Conservation (phyloP, 2,329 filamentous ascomycete genomes). For the Phialemoniopsis sp. region DNA sequence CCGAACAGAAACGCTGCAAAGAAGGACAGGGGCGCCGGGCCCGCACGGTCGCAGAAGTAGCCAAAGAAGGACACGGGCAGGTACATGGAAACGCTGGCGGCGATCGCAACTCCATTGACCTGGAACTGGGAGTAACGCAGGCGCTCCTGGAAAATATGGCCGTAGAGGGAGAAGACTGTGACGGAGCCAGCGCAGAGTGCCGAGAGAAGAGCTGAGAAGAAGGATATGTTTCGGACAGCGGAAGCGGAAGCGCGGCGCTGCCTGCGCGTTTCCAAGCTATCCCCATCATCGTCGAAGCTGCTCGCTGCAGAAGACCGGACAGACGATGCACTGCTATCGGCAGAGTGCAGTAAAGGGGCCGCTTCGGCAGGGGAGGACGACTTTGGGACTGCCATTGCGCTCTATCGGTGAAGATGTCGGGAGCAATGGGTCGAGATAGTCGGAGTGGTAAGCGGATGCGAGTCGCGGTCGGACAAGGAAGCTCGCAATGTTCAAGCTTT, state of each 20-base stretch:
- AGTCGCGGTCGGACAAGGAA: too few relatives aligned
- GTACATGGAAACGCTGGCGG: slow-evolving; percentile 84
- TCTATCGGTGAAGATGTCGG: too few relatives aligned
- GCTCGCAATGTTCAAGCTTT: too few relatives aligned
- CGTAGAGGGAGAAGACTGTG: slow-evolving; percentile 91
- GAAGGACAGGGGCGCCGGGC: slow-evolving; percentile 72
- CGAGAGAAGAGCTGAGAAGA: slow-evolving; percentile 49
- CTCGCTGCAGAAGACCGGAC: too few relatives aligned
- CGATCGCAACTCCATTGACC: slow-evolving; percentile 86
- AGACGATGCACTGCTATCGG: too few relatives aligned
- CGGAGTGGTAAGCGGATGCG: too few relatives aligned
- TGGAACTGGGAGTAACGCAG: slow-evolving; percentile 87
- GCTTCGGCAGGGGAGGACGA: too few relatives aligned
- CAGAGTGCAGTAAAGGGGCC: too few relatives aligned
- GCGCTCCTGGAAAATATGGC: slow-evolving; percentile 79
- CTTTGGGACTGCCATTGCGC: too few relatives aligned
- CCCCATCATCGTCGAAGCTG: too few relatives aligned
- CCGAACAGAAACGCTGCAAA: slow-evolving; percentile 73
- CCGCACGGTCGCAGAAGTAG: slow-evolving; percentile 85
- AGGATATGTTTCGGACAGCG: slow-evolving; percentile 38
- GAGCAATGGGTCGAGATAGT: too few relatives aligned
- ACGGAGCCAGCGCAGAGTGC: slow-evolving; percentile 85
- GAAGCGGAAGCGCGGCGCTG: slow-evolving; percentile 16
- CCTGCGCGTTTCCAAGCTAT: background rate
- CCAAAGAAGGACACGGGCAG: slow-evolving; percentile 87